phyloP scores from a whole-genome alignment of 2,329 filamentous ascomycete genomes.

The Colletotrichum somersetense region DNA sequence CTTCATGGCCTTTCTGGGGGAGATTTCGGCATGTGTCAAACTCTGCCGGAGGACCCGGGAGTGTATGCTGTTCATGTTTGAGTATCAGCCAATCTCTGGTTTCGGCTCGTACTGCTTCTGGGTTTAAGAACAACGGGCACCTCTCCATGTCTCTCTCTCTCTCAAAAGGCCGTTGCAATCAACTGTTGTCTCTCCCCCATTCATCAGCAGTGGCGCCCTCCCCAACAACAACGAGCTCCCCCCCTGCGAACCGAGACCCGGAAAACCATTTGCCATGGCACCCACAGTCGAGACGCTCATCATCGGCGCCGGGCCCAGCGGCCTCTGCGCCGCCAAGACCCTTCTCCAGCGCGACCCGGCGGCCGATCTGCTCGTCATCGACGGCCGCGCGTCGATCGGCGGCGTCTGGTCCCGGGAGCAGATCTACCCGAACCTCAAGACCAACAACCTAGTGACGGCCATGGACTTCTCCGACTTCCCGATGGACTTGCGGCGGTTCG shows the following conservation, averaged over 20 bases:
- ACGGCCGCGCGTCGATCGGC: constrained; percentile 54
- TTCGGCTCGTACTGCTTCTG: not conserved
- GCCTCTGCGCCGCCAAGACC: constrained; percentile 61
- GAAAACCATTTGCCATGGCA: constrained; percentile 12
- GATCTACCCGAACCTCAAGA: constrained; percentile 57
- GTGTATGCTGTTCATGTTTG: not conserved
- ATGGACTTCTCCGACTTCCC: constrained; percentile 56
- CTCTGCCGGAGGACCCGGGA: not conserved
- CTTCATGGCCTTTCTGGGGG: not conserved
- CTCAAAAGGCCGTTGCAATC: not conserved
- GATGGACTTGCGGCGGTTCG: constrained; percentile 50
- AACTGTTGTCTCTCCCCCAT: not conserved
- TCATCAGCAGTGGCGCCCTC: too few species aligned
- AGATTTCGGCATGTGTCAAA: not conserved
- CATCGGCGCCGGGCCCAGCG: constrained; percentile 50
- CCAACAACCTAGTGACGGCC: constrained; percentile 57
- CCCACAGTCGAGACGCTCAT: constrained; percentile 43
- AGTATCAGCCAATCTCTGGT: not conserved
- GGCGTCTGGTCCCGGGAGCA: constrained; percentile 58
- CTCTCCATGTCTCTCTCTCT: not conserved
- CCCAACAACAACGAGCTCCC: too few species aligned
- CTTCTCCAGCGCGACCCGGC: constrained; percentile 57
- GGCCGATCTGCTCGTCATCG: constrained; percentile 57
- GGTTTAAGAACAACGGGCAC: not conserved
- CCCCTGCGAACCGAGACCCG: not conserved